phyloP scores from a whole-genome alignment of 2,329 filamentous ascomycete genomes.

The Beauveria scarabaeidicola region DNA sequence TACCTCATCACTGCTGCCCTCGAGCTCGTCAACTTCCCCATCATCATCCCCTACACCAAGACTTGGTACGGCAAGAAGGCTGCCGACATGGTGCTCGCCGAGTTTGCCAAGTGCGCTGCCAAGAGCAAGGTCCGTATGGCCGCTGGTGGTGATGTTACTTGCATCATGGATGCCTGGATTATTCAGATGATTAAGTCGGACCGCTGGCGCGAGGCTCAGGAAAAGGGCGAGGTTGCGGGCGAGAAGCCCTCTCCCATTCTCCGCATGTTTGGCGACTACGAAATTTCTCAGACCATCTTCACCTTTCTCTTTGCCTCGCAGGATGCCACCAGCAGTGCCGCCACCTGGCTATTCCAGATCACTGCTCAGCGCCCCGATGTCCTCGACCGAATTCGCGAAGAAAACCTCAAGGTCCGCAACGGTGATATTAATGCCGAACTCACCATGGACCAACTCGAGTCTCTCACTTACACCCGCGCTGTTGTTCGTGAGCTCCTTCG shows the following conservation, averaged over 20 bases:
- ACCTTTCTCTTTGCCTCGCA: conserved; percentile 97
- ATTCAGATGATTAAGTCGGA: conserved; percentile 80
- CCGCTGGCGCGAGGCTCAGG: conserved; percentile 70
- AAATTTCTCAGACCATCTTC: conserved; percentile 89
- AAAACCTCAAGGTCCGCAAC: conserved; percentile 70
- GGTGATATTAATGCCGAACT: conserved; percentile 64
- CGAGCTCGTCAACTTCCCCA: conserved; percentile 96
- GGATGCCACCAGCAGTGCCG: conserved; percentile 89
- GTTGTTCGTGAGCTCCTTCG: conserved; percentile 86
- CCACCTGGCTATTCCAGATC: conserved; percentile 92
- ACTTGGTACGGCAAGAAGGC: conserved; percentile 97
- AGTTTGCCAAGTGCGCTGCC: conserved; percentile 84
- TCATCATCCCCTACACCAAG: conserved; percentile 91
- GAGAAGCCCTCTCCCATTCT: conserved; percentile 79
- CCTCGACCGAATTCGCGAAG: conserved; percentile 80
- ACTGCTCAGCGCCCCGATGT: conserved; percentile 91
- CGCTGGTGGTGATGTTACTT: conserved; percentile 75
- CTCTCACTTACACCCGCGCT: conserved; percentile 81
- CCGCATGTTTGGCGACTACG: conserved; percentile 79
- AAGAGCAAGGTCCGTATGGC: conserved; percentile 91
- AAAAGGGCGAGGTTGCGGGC: conserved; percentile 56
- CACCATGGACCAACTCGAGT: conserved; percentile 79
- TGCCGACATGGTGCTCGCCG: conserved; percentile 79
- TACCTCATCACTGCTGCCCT: conserved; percentile 92
- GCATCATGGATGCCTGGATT: conserved; percentile 95